Base-by-base conservation (phyloP, 352 stramenopile species). In the Pythium dissimile region DNA sequence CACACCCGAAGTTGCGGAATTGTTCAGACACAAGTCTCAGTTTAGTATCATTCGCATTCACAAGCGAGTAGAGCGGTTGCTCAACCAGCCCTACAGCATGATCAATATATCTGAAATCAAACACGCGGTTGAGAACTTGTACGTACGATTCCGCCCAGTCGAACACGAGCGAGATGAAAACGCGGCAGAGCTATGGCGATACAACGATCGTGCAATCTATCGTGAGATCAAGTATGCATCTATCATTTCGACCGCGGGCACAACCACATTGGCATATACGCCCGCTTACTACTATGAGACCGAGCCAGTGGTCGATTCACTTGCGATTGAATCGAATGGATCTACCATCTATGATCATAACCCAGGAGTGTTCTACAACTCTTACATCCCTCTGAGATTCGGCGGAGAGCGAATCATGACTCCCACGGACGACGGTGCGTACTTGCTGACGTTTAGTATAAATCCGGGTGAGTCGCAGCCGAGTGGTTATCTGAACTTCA, bases 371-470 rank as follows among this genome's bases (percentile, higher is more conserved):
- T 52, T 52, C 18, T 52, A 38, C 23, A 52, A 52, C 28, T 52
- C 45, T 13, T 52, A 52, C 20, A 52, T 52, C 38, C 45, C 45
- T 39, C 45, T 52, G 23, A 23, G 45, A 21, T 52, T 52, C 45
- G 45, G 45, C 9, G 45, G 45, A 5, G 45, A 52, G 12, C 45
- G 26, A 20, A 24, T 52, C 6, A 35, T 35, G 9, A 52, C 45
- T 21, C 45, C 45, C 5, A 15, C 5, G 5, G 45, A 52, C 24
- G 45, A 52, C 35, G 45, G 45, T 20, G 24, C 45, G 20, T 52
- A 52, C n/a, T 26, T 52, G 9, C 35, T 52, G 45, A 52, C 45
- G 11, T 52, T 52, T 38, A 38, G 45, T 20, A 52, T 52, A 5
- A 39, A 38, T 52, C 45, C 45, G 5, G 26, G 45, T 10, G 6